Evolutionary conservation across 1,139 yeast genomes (phyloP), one percentile per base, ranked within the genome.

Genomic region (Barnettozyma hawaiiensis): DNA sequence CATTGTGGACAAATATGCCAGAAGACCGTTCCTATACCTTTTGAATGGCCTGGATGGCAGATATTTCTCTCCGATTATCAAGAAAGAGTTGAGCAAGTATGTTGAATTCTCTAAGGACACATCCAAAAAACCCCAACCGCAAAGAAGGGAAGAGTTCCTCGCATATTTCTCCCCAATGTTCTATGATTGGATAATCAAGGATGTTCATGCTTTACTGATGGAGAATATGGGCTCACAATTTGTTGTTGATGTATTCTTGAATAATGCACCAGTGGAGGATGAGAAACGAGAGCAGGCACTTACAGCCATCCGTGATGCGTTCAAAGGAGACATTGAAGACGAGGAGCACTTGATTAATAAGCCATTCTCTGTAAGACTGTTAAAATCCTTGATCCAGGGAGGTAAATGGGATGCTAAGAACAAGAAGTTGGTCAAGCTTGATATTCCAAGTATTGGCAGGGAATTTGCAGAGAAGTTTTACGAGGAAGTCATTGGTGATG

Each of bases 21-120:
- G 98, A 68, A 79, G 96, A 63, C 96, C 97, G 31, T 78, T 90
- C 59, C 66, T 92, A 46, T 90, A 87, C 63, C 67, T 90, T 47
- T 70, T 90, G 50, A 75, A 81, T 48, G 96, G 95, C 4, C 71
- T 85, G 47, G 85, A 83, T 54, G 86, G 90, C 26, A 82, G 85
- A 58, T 90, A 82, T 63, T 90, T 92, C 64, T 75, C 85, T 27
- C 95, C 95, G 41, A 61, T 70, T 19, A 75, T 78, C 31, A 73
- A 80, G 59, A 76, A 76, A 41, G 80, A 81, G 44, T 67, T 89
- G 46, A 60, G 66, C 37, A 73, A 66, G 53, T 81, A 85, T 59
- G 76, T 81, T 58, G 76, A 74, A 51, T 63, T 83, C 60, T 86
- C 96, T 29, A 61, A 70, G 49, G 76, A 76, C 47, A 85, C 95